Evolutionary conservation across 2,329 filamentous ascomycete species (phyloP).

Genomic region (Fragosphaeria purpurea): DNA sequence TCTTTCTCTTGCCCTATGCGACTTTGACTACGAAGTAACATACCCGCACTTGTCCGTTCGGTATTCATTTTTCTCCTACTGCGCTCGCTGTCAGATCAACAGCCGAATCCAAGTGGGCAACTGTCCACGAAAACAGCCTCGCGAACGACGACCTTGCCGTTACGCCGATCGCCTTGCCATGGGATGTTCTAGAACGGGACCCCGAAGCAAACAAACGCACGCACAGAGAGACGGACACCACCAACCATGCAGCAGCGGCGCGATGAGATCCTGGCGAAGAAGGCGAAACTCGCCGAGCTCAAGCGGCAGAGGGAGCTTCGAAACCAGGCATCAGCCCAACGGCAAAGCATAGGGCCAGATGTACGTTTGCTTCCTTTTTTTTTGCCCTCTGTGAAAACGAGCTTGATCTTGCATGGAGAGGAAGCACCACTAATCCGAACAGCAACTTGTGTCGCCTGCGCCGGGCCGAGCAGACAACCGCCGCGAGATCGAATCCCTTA

Average conservation of each 20-base stretch:
- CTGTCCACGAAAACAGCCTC: too few species aligned
- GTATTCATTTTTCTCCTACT: too few species aligned
- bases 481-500: constrained; percentile 73
- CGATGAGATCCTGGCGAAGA: constrained; percentile 94
- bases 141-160: too few species aligned
- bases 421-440: not conserved
- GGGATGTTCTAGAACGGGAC: too few species aligned
- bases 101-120: too few species aligned
- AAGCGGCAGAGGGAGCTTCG: constrained; percentile 84
- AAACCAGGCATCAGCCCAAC: constrained; percentile 60
- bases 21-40: too few species aligned
- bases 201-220: too few species aligned
- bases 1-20: too few species aligned
- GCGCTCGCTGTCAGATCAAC: too few species aligned
- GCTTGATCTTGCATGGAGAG: not conserved
- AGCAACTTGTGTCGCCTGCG: constrained; percentile 57
- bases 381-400: not conserved
- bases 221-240: not conserved
- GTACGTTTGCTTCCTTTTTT: constrained; percentile 36
- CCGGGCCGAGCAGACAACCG: constrained; percentile 59
- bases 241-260: constrained; percentile 64
- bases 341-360: constrained; percentile 60
- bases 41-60: too few species aligned
- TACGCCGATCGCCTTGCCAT: too few species aligned
- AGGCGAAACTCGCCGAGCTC: constrained; percentile 91